Evolutionary conservation across 805 yeast species (phyloP).

Genomic region (Myxozyma geophila): DNA sequence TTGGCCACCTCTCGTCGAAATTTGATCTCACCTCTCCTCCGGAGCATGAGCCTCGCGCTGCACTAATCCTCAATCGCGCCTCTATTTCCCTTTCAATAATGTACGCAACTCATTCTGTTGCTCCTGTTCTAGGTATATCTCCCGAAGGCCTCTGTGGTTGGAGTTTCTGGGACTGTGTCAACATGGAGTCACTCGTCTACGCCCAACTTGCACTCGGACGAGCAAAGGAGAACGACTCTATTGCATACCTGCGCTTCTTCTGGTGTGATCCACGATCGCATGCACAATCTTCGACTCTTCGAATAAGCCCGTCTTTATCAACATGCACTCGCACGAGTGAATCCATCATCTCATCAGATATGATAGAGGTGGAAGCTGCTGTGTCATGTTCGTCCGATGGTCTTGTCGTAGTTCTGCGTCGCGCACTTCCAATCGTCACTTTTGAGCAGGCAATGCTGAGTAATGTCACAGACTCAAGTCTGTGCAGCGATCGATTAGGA

Average conservation of each 20-base stretch:
- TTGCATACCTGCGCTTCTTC: slow-evolving; percentile 17
- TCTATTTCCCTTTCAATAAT: slow-evolving; percentile 14
- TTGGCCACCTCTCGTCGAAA: slow-evolving; percentile 1
- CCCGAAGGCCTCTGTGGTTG: slow-evolving; percentile 16
- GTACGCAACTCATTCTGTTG: slow-evolving; percentile 19
- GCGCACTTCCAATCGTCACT: slow-evolving; percentile 7
- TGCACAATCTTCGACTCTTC: slow-evolving; percentile 7
- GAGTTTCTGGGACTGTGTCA: slow-evolving; percentile 25
- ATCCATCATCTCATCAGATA: not conserved
- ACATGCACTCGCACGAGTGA: not conserved
- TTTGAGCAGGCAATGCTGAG: not conserved
- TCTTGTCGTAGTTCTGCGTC: slow-evolving; percentile 22
- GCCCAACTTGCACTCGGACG: slow-evolving; percentile 25
- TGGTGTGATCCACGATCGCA: slow-evolving; percentile 29
- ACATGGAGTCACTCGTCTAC: slow-evolving; percentile 6
- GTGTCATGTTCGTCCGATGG: slow-evolving; percentile 30
- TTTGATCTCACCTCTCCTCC: slow-evolving; percentile 1
- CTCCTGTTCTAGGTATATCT: slow-evolving; percentile 5
- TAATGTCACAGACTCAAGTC: not conserved
- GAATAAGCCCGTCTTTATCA: not conserved
- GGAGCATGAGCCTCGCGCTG: slow-evolving; percentile 30
- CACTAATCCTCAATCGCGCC: slow-evolving; percentile 23
- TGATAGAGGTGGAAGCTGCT: slow-evolving; percentile 16
- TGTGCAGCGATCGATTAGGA: not conserved
- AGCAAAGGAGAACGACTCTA: slow-evolving; percentile 25